These are phyloP conservation scores for Heterobasidion irregulare DNA, from an alignment of 1,284 basidiomycete species.

Conservation along the genomic window DNA sequence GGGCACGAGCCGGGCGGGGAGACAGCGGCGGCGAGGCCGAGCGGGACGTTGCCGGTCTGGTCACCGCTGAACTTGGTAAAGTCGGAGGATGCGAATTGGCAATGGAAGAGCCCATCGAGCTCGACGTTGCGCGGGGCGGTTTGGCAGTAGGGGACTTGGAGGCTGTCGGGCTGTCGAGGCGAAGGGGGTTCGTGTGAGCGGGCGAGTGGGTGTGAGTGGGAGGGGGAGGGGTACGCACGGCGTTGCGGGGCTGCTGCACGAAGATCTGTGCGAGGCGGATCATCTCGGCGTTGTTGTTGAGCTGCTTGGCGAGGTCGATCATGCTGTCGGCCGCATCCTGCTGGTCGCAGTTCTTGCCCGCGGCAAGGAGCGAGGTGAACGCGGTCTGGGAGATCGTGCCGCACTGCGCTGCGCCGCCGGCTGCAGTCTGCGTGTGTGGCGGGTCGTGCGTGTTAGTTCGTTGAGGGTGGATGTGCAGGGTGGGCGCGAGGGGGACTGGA, in stretches of 20 bases:
- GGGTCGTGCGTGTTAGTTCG: background rate
- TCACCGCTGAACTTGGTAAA: conserved; percentile 25
- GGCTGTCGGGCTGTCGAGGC: conserved; percentile 22
- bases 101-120: conserved; percentile 35
- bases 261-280: conserved; percentile 52
- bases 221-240: conserved; percentile 17
- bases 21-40: conserved; percentile 22
- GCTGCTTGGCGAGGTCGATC: conserved; percentile 50
- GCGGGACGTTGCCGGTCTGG: conserved; percentile 26
- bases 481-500: conserved; percentile 1
- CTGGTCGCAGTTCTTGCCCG: conserved; percentile 48
- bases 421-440: conserved; percentile 24
- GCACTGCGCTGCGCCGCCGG: conserved; percentile 45
- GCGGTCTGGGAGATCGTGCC: conserved; percentile 43
- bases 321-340: conserved; percentile 53
- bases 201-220: background rate
- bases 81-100: conserved; percentile 28
- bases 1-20: conserved; percentile 32
- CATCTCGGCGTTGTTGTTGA: conserved; percentile 47
- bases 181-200: background rate
- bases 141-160: conserved; percentile 30
- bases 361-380: conserved; percentile 44
- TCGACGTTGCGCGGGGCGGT: conserved; percentile 29
- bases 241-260: conserved; percentile 47
- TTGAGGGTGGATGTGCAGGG: background rate